These are phyloP conservation scores for Acanthamoeba divionensis DNA, from an alignment of 208 protist species.

Conservation along the genomic window DNA sequence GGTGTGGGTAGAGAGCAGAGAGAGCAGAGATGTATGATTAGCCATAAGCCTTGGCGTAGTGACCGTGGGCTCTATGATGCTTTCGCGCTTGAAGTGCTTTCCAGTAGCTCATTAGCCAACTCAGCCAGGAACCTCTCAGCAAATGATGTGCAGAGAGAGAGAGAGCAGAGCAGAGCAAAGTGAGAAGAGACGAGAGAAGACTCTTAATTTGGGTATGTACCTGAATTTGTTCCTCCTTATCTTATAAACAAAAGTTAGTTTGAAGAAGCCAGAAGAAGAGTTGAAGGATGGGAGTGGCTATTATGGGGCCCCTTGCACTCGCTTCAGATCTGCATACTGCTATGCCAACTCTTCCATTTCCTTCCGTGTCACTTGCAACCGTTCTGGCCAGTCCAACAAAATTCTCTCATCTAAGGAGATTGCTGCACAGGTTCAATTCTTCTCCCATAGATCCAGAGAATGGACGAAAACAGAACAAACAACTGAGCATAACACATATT, in stretches of 20 bases:
- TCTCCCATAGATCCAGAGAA: neutral
- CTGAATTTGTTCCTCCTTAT: neutral
- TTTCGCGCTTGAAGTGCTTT: no score
- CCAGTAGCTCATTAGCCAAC: no score
- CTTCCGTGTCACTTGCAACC: neutral
- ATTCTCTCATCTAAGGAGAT: neutral
- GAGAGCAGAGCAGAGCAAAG: no score
- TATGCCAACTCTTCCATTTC: neutral
- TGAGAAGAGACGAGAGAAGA: no score
- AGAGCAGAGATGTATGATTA: no score
- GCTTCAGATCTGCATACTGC: neutral
- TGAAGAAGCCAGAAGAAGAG: neutral
- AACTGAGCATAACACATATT: neutral
- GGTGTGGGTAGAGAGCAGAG: no score
- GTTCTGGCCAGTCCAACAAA: neutral
- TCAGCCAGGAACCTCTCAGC: no score
- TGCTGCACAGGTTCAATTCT: neutral
- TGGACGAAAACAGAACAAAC: neutral
- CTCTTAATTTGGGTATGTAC: no score
- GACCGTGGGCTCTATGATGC: no score
- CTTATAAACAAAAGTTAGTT: neutral
- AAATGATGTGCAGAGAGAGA: no score
- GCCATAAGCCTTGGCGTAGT: no score
- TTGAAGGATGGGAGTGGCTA: neutral
- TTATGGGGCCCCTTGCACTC: neutral